Evolutionary conservation across 352 stramenopile genomes (phyloP).

Genomic region (Globisporangium rhizosaccharum): DNA sequence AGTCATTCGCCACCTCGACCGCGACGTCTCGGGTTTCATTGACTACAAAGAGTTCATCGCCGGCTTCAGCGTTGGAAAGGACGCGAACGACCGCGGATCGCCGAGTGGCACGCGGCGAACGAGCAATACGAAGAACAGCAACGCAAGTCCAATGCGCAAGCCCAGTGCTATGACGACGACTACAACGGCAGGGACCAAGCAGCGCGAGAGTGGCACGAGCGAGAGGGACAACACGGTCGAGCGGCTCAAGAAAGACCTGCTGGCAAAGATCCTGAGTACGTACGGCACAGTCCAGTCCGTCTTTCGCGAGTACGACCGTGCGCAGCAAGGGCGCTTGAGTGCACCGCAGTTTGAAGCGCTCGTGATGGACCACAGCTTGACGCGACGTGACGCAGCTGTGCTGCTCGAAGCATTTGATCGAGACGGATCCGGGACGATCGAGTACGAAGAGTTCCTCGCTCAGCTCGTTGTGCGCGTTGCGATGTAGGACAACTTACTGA

Average conservation of each 20-base stretch:
- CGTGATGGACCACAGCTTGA: conserved; percentile 27
- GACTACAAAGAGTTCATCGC: conserved; percentile 70
- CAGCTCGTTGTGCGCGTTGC: conserved; percentile 27
- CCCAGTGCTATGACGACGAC: background rate
- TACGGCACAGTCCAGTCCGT: conserved; percentile 45
- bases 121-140: too few species aligned
- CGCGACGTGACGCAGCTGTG: conserved; percentile 20
- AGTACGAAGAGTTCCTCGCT: conserved; percentile 54
- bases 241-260: conserved; percentile 38
- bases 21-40: conserved; percentile 60
- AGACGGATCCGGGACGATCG: conserved; percentile 42
- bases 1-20: conserved; percentile 66
- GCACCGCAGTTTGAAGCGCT: conserved; percentile 44
- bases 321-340: conserved; percentile 29
- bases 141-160: background rate
- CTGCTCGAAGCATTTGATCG: conserved; percentile 36
- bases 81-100: background rate
- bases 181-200: conserved; percentile 4
- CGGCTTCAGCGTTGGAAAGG: conserved; percentile 28
- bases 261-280: conserved; percentile 30
- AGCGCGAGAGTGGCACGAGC: background rate
- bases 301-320: conserved; percentile 47
- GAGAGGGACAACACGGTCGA: conserved; percentile 15
- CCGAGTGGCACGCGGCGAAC: too few species aligned
- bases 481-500: background rate